phyloP scores from a whole-genome alignment of 2,329 filamentous ascomycete genomes.

The Teratosphaeria zuluensis region DNA sequence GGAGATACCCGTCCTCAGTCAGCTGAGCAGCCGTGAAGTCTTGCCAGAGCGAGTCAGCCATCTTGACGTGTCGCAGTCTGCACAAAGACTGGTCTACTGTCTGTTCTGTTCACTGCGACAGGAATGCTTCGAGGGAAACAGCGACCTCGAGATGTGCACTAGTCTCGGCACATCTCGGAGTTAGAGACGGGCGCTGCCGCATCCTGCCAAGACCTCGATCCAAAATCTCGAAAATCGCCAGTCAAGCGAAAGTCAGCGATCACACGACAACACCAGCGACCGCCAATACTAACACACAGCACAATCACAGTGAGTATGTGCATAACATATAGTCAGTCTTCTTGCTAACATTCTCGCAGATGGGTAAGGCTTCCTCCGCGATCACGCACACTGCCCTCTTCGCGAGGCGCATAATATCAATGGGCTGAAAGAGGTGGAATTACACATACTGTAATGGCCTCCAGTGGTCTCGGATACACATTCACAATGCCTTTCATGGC shows the following conservation, averaged over 20 bases:
- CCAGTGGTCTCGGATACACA: constrained; percentile 5
- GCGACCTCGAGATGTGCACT: neutral
- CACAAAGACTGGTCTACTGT: neutral
- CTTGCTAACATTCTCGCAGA: constrained; percentile 36
- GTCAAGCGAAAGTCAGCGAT: neutral
- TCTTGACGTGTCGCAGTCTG: neutral
- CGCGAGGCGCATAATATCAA: constrained; percentile 8
- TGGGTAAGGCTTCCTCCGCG: constrained; percentile 44
- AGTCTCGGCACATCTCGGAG: neutral
- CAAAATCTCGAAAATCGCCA: neutral
- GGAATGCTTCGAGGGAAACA: neutral
- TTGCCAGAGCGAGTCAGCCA: constrained; percentile 60
- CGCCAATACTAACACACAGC: constrained; percentile 3
- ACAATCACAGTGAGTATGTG: constrained; percentile 19
- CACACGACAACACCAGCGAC: constrained; percentile 7
- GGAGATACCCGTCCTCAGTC: constrained; percentile 54
- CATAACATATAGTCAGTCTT: neutral
- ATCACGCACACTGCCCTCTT: constrained; percentile 6
- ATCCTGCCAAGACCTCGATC: neutral
- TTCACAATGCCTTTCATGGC: neutral
- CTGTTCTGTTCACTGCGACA: neutral
- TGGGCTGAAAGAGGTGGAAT: constrained; percentile 19
- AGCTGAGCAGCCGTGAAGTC: constrained; percentile 63
- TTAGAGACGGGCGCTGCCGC: neutral
- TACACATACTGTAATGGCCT: constrained; percentile 2